Evolutionary conservation across 371 early-diverging fungal species (phyloP).

Genomic region (Haplosporangium sp.): DNA sequence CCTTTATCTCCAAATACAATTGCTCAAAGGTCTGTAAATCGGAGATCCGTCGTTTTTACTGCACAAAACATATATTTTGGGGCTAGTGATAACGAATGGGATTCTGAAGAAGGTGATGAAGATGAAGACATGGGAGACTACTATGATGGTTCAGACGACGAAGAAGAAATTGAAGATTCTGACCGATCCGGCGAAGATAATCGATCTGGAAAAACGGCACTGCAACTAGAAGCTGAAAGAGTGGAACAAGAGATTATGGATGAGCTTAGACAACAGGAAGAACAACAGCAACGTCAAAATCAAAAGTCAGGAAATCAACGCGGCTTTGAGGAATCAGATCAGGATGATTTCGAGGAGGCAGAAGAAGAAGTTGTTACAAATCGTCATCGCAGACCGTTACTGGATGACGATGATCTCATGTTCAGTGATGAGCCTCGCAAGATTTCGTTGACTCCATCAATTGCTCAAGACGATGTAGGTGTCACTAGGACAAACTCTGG

Average conservation of each 20-base stretch:
- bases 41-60: conserved; percentile 48
- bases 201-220: conserved; percentile 22
- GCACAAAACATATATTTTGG: conserved; percentile 45
- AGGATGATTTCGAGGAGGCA: conserved; percentile 7
- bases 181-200: conserved; percentile 23
- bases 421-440: conserved; percentile 48
- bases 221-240: conserved; percentile 42
- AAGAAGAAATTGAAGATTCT: conserved; percentile 33
- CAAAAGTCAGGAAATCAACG: conserved; percentile 16
- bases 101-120: conserved; percentile 42
- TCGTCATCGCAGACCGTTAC: conserved; percentile 28
- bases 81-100: conserved; percentile 57
- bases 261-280: conserved; percentile 22
- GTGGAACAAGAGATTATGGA: conserved; percentile 51
- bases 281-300: conserved; percentile 17
- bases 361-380: conserved; percentile 27
- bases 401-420: conserved; percentile 49
- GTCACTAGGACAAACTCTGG: conserved; percentile 8
- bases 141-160: conserved; percentile 54
- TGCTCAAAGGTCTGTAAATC: conserved; percentile 24
- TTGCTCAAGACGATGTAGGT: conserved; percentile 47
- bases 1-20: conserved; percentile 30
- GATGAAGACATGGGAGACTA: conserved; percentile 45
- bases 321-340: conserved; percentile 21
- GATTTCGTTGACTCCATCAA: conserved; percentile 52